Evolutionary conservation across 2,329 filamentous ascomycete genomes (phyloP), one percentile per base, ranked within the genome.

Genomic region (Phoma sp.): DNA sequence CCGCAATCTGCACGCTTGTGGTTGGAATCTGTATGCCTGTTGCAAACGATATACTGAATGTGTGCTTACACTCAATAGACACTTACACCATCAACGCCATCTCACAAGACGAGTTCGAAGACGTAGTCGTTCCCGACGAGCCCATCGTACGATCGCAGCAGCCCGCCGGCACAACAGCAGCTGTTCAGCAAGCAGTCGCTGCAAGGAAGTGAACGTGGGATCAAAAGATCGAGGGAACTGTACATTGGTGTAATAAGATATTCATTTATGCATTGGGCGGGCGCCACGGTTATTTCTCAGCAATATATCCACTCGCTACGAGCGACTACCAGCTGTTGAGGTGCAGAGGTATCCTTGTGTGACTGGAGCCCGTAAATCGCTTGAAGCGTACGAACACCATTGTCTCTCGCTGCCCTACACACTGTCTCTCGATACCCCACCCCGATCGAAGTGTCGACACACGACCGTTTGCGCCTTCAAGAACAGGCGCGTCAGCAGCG

Each of bases 81-180:
- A 78, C 82, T 49, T 90, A 85, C 74, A 90, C 88, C 37, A 89
- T 99, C 72, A 85, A 82, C 62, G 91, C 91, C 49, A 90, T 99
- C 70, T 91, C 93, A 38, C 95, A 98, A 77, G 95, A 98, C 76
- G 91, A 97, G 64, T 99, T 99, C 79, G 90, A 93, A 53, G 95
- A 99, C 73, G 93, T 98, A 66, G 88, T 91, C 72, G 88, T 98
- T 33, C 95, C 95, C 25, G 89, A 91, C 72, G 80, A 83, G 47
- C 88, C 90, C 42, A 75, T 77, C 44, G 78, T 82, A 55, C 75
- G 79, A n/a, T 68, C 77, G 4, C 67, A 67, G 44, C 62, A 59
- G 33, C 47, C 60, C 32, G 55, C 64, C 18, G 63, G 67, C 53
- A 67, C 69, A 13, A 66, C 67, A 27, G 60, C 68, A 41, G 65